These are phyloP conservation scores for Lasiodiplodia sp. DNA, from an alignment of 2,329 filamentous ascomycete genomes.

Conservation along the genomic window DNA sequence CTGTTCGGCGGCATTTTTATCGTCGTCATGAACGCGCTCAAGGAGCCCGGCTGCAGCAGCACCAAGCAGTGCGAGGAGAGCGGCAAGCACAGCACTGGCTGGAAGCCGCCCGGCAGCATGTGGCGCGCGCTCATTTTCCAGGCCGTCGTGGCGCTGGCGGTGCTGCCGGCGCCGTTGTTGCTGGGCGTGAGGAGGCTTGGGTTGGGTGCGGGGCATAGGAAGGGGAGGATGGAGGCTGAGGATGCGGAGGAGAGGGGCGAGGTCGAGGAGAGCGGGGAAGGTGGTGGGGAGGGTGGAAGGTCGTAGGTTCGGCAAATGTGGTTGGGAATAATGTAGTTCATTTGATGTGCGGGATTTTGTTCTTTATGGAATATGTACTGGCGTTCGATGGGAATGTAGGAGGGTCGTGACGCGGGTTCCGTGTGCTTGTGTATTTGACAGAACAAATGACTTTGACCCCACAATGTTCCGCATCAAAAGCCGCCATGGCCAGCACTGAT, in stretches of 20 bases:
- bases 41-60: constrained; percentile 44
- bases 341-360: neutral
- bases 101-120: constrained; percentile 73
- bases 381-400: neutral
- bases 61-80: constrained; percentile 38
- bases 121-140: constrained; percentile 78
- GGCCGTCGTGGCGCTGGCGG: constrained; percentile 71
- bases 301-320: neutral
- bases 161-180: constrained; percentile 71
- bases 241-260: constrained; percentile 34
- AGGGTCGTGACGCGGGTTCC: neutral
- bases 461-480: neutral
- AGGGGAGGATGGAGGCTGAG: constrained; percentile 44
- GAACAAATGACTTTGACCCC: neutral
- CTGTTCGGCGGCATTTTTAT: constrained; percentile 86
- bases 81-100: constrained; percentile 35
- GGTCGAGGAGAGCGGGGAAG: neutral
- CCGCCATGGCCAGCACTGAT: neutral
- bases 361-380: neutral
- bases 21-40: constrained; percentile 79
- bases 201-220: constrained; percentile 38
- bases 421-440: neutral
- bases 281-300: neutral
- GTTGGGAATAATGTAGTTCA: neutral
- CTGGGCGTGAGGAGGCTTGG: constrained; percentile 72